A percentile compares a stretch with the other conserved stretches of the same genome.
These are phyloP conservation scores for Malassezia slooffiae DNA, from an alignment of 1,284 basidiomycete genomes.

Conservation along the genomic window DNA sequence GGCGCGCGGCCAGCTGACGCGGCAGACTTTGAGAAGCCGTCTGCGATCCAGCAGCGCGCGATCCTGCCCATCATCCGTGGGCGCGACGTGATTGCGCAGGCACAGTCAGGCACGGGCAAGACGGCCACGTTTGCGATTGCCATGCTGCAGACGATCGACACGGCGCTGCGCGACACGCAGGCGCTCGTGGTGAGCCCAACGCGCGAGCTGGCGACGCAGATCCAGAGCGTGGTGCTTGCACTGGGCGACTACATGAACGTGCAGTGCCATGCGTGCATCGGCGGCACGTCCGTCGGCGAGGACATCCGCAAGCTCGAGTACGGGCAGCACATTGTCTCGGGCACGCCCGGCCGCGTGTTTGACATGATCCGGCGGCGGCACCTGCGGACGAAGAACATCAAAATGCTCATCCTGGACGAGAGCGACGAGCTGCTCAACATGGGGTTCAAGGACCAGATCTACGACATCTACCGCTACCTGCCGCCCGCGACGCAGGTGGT, in stretches of 20 bases:
- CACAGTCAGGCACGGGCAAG: slow-evolving; percentile 99
- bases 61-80: slow-evolving; percentile 51
- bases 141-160: slow-evolving; percentile 72
- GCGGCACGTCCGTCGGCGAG: slow-evolving; percentile 87
- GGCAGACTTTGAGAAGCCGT: slow-evolving; percentile 38
- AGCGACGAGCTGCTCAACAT: slow-evolving; percentile 95
- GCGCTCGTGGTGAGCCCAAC: slow-evolving; percentile 81
- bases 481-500: slow-evolving; percentile 97
- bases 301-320: slow-evolving; percentile 97
- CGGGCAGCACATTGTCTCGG: slow-evolving; percentile 93
- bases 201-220: slow-evolving; percentile 59
- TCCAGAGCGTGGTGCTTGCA: slow-evolving; percentile 94
- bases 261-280: slow-evolving; percentile 97
- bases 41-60: slow-evolving; percentile 37
- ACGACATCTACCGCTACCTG: slow-evolving; percentile 96
- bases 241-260: slow-evolving; percentile 99
- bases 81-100: slow-evolving; percentile 91
- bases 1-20: not conserved
- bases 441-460: slow-evolving; percentile 99
- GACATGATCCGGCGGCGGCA: slow-evolving; percentile 97
- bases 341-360: slow-evolving; percentile 94
- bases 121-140: slow-evolving; percentile 69
- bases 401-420: slow-evolving; percentile 97
- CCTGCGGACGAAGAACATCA: slow-evolving; percentile 92
- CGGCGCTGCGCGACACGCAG: slow-evolving; percentile 87